phyloP scores from a whole-genome alignment of 2,329 filamentous ascomycete species.

The Phoma sp. region DNA sequence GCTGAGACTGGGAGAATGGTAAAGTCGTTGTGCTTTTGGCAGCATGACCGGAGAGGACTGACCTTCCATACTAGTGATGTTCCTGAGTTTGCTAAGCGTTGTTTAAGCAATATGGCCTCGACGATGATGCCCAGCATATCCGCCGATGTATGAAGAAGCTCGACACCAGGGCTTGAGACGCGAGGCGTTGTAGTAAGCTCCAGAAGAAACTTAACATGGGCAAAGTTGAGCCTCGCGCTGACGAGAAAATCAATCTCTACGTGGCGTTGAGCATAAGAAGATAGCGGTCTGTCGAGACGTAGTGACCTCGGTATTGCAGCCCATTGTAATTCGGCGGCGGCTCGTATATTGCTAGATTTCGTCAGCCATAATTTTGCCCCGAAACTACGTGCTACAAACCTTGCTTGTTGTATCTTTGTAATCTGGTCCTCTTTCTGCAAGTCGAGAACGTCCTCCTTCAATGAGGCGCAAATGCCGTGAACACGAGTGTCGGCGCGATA shows the following conservation, averaged over 20 bases:
- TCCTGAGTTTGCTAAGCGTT: constrained; percentile 45
- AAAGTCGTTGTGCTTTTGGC: too few species aligned
- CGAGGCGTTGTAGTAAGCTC: constrained; percentile 28
- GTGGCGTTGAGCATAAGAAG: constrained; percentile 15
- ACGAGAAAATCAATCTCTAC: constrained; percentile 44
- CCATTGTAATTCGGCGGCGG: background rate
- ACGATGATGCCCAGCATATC: constrained; percentile 41
- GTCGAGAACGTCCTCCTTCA: constrained; percentile 8
- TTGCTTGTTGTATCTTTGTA: background rate
- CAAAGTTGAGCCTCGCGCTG: constrained; percentile 41
- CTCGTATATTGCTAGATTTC: background rate
- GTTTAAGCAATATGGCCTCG: constrained; percentile 38
- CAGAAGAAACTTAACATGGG: constrained; percentile 44
- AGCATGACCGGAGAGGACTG: too few species aligned
- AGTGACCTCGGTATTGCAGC: background rate
- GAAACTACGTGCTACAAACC: background rate
- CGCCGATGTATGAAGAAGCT: constrained; percentile 33
- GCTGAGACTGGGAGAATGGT: too few species aligned
- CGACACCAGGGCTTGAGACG: constrained; percentile 28
- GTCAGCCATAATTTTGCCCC: background rate
- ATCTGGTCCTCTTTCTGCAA: background rate
- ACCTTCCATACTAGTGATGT: constrained; percentile 45
- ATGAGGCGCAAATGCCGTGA: constrained; percentile 52
- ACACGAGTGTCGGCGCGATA: background rate
- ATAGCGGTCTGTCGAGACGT: background rate